Base-by-base conservation (phyloP, 2,329 filamentous ascomycete species). In the Chrysoporthe cubensis region DNA sequence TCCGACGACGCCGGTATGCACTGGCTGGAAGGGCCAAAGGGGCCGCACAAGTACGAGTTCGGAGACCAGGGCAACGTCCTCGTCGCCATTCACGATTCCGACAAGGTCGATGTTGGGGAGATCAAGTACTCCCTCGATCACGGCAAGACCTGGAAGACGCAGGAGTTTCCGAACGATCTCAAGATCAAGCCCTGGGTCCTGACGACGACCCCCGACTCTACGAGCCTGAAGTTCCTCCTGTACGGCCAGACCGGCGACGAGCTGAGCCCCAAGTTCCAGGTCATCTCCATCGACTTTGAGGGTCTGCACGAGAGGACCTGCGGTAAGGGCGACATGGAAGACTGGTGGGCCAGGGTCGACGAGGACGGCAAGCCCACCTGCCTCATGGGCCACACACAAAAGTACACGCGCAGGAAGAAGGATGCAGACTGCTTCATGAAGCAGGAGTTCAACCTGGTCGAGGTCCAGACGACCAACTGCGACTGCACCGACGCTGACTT, bases 311-410 rank as follows among this genome's bases (percentile, higher is more conserved):
- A 96, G 78, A 84, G 87, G 43, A 92, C 92, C 68, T 99, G 96
- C 80, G 86, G 85, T 64, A 85, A 90, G 50, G 83, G 87, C 46
- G 93, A 97, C 73, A 91, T 97, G 79, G 94, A 97, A 75, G 86
- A 90, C 64, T 99, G 96, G 96, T 88, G 88, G 71, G 96, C 96
- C 34, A 89, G 94, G 18, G 85, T 92, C 48, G 91, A 97, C 75
- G 87, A 91, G 42, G 87, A 97, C 32, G 52, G 91, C 43, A 87
- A 97, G 63, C 87, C 94, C 2, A 92, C 90, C 62, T 99, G 96
- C 77, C 83, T 99, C 72, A 98, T 99, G 95, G 96, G 96, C 26
- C 94, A 97, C 77, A 97, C 90, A 74, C 95, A 98, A 76, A 93
- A 87, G 70, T 99, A 91, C 79, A 86, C 84, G 65, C 89, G 96